phyloP scores from a whole-genome alignment of 257 asterid genomes.

The Cruciata laevipes region DNA sequence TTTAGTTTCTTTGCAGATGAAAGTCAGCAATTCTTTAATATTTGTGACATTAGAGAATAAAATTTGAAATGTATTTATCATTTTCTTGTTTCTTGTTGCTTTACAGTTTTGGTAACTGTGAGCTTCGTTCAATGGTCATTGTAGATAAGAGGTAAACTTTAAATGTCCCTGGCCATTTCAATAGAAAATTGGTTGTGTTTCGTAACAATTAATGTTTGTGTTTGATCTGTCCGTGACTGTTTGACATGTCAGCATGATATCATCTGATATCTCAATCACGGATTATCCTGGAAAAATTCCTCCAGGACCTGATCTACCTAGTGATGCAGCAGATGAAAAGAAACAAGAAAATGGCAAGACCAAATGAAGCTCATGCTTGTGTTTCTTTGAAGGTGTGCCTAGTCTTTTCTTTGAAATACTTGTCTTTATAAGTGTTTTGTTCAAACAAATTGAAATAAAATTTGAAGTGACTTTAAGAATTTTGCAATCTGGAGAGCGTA shows the following conservation, averaged over 20 bases:
- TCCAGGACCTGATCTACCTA: constrained; percentile 45
- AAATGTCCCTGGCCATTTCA: not conserved
- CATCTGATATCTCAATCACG: constrained; percentile 40
- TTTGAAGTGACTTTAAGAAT: not conserved
- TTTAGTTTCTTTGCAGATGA: not conserved
- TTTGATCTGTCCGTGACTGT: not conserved
- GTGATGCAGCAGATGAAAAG: constrained; percentile 38
- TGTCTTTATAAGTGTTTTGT: no score
- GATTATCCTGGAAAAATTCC: constrained; percentile 72
- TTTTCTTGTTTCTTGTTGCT: not conserved
- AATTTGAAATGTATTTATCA: not conserved
- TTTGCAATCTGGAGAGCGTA: not conserved
- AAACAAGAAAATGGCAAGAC: constrained; percentile 27
- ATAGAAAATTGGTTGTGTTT: not conserved
- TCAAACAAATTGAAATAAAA: no score
- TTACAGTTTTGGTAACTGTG: constrained; percentile 81
- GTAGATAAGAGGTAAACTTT: constrained; percentile 55
- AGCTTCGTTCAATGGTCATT: constrained; percentile 86
- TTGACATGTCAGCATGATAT: constrained; percentile 41
- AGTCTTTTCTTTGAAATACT: not conserved
- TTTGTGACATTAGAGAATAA: not conserved
- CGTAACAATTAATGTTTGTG: not conserved
- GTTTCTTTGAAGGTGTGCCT: not conserved
- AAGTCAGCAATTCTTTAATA: not conserved
- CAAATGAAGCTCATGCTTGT: not conserved